A percentile compares a stretch with the other conserved stretches of the same genome.
Evolutionary conservation across 2,329 filamentous ascomycete species (phyloP).

Genomic region (Scedosporium minutisporum): DNA sequence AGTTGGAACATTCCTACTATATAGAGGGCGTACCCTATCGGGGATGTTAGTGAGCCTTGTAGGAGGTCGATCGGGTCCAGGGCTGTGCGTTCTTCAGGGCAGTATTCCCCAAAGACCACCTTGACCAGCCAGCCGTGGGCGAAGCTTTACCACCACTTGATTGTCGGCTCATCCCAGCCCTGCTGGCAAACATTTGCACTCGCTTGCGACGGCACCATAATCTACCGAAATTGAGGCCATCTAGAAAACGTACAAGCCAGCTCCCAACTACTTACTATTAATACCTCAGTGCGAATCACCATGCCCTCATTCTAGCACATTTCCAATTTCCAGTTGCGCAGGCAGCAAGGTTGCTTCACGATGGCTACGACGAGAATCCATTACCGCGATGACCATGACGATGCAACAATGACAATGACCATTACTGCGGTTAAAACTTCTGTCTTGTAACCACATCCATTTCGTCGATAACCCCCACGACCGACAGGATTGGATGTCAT

Average conservation of each 20-base stretch:
- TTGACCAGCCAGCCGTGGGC: neutral
- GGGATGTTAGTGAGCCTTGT: slow-evolving; percentile 7
- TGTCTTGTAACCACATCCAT: neutral
- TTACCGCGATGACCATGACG: neutral
- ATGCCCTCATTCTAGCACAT: neutral
- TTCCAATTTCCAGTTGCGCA: neutral
- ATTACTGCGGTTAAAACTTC: neutral
- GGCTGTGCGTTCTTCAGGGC: neutral
- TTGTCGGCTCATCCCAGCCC: slow-evolving; percentile 2
- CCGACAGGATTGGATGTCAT: neutral
- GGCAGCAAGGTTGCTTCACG: neutral
- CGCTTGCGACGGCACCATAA: neutral
- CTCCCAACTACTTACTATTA: too few species aligned
- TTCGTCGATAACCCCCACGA: neutral
- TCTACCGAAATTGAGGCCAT: neutral
- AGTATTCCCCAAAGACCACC: slow-evolving; percentile 1
- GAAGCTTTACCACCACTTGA: slow-evolving; percentile 5
- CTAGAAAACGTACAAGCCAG: neutral
- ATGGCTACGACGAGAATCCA: neutral
- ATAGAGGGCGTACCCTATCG: slow-evolving; percentile 6
- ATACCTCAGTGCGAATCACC: neutral
- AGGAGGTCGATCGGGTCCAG: neutral
- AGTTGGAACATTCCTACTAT: slow-evolving; percentile 7
- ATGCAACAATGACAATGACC: neutral
- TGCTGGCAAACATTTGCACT: too few species aligned